Percentiles rank a stretch among this genome's conserved stretches.
Evolutionary conservation across 2,329 filamentous ascomycete genomes (phyloP).

Genomic region (Claviceps maximensis): DNA sequence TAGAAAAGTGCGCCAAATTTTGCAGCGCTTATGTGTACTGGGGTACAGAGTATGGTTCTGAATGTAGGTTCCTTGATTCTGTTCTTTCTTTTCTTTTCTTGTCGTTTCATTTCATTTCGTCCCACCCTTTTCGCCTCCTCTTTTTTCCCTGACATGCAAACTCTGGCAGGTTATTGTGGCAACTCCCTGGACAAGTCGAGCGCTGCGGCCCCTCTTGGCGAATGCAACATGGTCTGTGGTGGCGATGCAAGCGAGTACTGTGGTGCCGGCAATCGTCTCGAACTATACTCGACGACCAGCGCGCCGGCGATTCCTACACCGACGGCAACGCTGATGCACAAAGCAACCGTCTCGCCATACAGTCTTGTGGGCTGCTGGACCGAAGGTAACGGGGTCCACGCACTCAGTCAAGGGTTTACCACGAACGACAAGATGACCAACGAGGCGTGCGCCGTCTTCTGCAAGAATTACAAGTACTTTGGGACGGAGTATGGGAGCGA

Average conservation of each 20-base stretch:
- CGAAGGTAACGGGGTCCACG: slow-evolving; percentile 22
- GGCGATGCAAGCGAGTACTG: slow-evolving; percentile 29
- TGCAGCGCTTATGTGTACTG: slow-evolving; percentile 34
- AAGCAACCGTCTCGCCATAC: slow-evolving; percentile 15
- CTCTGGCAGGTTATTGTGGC: slow-evolving; percentile 31
- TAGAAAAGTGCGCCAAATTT: slow-evolving; percentile 32
- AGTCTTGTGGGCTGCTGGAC: slow-evolving; percentile 28
- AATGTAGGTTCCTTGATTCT: slow-evolving; percentile 24
- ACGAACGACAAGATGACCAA: slow-evolving; percentile 19
- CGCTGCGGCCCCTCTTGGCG: slow-evolving; percentile 14
- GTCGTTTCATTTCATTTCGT: neutral
- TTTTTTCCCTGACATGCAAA: neutral
- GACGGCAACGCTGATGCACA: slow-evolving; percentile 12
- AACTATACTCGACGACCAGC: slow-evolving; percentile 29
- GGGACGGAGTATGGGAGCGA: slow-evolving; percentile 26
- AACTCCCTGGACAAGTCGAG: slow-evolving; percentile 23
- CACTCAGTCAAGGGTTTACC: slow-evolving; percentile 18
- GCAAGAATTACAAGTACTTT: slow-evolving; percentile 26
- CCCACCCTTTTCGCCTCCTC: no score
- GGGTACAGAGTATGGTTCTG: slow-evolving; percentile 37
- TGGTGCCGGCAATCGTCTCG: slow-evolving; percentile 28
- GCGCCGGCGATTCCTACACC: slow-evolving; percentile 18
- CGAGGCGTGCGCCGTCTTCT: slow-evolving; percentile 20
- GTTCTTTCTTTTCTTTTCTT: neutral
- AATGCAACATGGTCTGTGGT: slow-evolving; percentile 28